A percentile compares a stretch with the other conserved stretches of the same genome.
Evolutionary conservation across 345 rosid species (phyloP).

Genomic region (Populus alba): DNA sequence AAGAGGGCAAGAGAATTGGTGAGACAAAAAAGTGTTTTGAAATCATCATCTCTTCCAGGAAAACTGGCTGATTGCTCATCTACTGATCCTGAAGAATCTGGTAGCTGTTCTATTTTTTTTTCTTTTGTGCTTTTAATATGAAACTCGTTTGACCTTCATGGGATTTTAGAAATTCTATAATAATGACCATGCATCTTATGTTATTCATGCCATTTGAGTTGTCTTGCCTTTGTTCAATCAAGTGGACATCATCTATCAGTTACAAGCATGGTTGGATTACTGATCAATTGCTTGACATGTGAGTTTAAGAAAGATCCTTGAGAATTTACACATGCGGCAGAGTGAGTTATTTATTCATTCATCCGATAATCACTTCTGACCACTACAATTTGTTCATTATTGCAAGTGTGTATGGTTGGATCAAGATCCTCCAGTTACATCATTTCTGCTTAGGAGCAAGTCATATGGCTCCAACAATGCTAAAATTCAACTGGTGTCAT

Average conservation of each 20-base stretch:
- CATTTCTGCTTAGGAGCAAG: background rate
- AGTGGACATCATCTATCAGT: background rate
- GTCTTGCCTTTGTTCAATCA: background rate
- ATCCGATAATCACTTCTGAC: background rate
- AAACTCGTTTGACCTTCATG: background rate
- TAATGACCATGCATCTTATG: background rate
- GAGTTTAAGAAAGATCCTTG: background rate
- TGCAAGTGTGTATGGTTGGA: background rate
- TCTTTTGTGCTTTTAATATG: background rate
- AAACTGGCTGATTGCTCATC: conserved; percentile 97
- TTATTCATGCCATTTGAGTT: background rate
- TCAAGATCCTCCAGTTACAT: background rate
- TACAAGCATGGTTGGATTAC: background rate
- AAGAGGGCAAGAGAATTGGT: conserved; percentile 97
- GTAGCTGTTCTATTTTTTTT: conserved; percentile 32
- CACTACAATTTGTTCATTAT: background rate
- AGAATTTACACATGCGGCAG: background rate
- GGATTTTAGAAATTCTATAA: background rate
- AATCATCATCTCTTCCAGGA: conserved; percentile 96
- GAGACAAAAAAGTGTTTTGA: conserved; percentile 80
- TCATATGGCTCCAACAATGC: background rate
- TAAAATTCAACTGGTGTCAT: background rate
- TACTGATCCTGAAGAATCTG: conserved; percentile 85
- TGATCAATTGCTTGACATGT: background rate
- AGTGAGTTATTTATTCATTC: background rate